Evolutionary conservation across 2,329 filamentous ascomycete genomes (phyloP).

Genomic region (Fusarium cicatricum): DNA sequence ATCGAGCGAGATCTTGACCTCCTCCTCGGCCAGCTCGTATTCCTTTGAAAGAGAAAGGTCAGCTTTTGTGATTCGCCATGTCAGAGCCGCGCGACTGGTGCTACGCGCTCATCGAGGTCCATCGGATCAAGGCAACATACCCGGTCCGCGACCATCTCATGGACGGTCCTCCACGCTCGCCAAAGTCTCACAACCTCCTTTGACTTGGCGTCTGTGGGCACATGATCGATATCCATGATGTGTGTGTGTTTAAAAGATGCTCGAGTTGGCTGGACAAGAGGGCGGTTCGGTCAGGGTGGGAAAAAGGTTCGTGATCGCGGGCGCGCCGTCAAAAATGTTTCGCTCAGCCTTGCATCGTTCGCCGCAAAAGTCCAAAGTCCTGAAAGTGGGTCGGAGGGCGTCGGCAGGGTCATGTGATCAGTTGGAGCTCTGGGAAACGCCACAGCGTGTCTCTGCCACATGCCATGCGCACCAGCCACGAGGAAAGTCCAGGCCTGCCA

Average conservation of each 20-base stretch:
- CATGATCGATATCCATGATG: slow-evolving; percentile 50
- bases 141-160: slow-evolving; percentile 93
- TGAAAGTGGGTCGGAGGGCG: slow-evolving; percentile 26
- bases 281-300: slow-evolving; percentile 7
- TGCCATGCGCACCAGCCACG: slow-evolving; percentile 4
- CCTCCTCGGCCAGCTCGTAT: slow-evolving; percentile 89
- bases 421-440: background rate
- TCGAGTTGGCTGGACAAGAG: slow-evolving; percentile 10
- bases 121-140: slow-evolving; percentile 56
- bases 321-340: slow-evolving; percentile 40
- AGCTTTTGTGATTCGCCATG: slow-evolving; percentile 5
- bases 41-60: slow-evolving; percentile 64
- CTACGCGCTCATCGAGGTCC: background rate
- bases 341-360: slow-evolving; percentile 40
- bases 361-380: slow-evolving; percentile 36
- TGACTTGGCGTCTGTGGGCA: slow-evolving; percentile 59
- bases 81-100: slow-evolving; percentile 3
- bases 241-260: background rate
- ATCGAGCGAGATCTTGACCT: slow-evolving; percentile 86
- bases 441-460: slow-evolving; percentile 7
- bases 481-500: background rate
- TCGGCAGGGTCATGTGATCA: slow-evolving; percentile 37
- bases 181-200: slow-evolving; percentile 76
- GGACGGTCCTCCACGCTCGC: slow-evolving; percentile 91
- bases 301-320: slow-evolving; percentile 15